These are phyloP conservation scores for Erodium moschatum DNA, from an alignment of 441 rosid species.

Conservation along the genomic window DNA sequence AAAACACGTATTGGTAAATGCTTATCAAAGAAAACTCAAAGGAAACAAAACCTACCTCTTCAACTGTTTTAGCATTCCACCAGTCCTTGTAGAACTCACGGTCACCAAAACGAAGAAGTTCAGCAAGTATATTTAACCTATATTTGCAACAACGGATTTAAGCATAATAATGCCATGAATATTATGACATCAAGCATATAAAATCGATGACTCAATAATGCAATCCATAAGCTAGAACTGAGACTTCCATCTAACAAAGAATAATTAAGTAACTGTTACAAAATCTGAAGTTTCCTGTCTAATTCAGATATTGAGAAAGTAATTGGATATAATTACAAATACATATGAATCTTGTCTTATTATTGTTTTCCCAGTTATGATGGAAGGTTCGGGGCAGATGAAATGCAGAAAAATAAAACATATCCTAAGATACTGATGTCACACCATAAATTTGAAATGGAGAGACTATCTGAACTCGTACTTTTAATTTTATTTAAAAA, in stretches of 20 bases:
- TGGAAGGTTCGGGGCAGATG: background rate
- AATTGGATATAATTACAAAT: background rate
- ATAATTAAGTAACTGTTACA: background rate
- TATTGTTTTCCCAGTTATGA: background rate
- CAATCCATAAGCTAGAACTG: background rate
- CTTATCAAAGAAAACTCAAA: constrained; percentile 4
- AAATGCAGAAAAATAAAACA: background rate
- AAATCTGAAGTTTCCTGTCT: background rate
- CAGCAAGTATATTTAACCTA: constrained; percentile 95
- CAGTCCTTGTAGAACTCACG: constrained; percentile 98
- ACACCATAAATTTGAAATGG: background rate
- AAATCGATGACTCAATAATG: constrained; percentile 6
- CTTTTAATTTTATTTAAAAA: background rate
- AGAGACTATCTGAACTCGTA: background rate
- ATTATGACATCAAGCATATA: background rate
- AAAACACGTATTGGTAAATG: constrained; percentile 14
- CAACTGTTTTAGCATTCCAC: constrained; percentile 99
- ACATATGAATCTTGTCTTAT: background rate
- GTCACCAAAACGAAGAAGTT: constrained; percentile 90
- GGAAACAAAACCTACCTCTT: constrained; percentile 50
- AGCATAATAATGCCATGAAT: constrained; percentile 9
- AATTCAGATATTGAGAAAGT: background rate
- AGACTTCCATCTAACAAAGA: background rate
- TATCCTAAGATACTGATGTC: background rate
- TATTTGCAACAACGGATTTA: constrained; percentile 11